A percentile compares a stretch with the other conserved stretches of the same genome.
phyloP scores from a whole-genome alignment of 441 rosid genomes.

The Geranium incanum region DNA sequence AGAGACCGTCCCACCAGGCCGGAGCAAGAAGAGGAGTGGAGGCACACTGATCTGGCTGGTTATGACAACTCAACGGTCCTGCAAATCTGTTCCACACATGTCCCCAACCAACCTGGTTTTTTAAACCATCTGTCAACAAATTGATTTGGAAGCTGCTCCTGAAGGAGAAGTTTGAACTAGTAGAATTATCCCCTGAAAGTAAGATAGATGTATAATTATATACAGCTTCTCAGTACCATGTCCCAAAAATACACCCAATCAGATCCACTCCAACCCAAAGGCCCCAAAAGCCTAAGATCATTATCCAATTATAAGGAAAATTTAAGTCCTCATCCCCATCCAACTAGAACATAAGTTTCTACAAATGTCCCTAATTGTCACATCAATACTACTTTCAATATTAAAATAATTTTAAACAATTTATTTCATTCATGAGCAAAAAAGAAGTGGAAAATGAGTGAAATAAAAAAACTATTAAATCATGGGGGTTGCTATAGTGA shows the following conservation, averaged over 20 bases:
- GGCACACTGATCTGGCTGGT: constrained; percentile 75
- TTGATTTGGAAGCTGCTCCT: constrained; percentile 80
- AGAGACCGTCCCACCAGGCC: constrained; percentile 94
- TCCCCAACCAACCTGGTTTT: constrained; percentile 85
- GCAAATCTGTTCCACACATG: constrained; percentile 92
- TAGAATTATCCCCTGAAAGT: constrained; percentile 51
- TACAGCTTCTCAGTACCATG: constrained; percentile 1
- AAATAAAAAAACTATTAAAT: no score
- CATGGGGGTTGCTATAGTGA: no score
- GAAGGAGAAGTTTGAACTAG: constrained; percentile 51
- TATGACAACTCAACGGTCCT: constrained; percentile 74
- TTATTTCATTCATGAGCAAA: no score
- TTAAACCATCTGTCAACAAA: constrained; percentile 57
- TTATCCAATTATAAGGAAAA: no score
- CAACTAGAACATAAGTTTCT: no score
- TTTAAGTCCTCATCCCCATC: no score
- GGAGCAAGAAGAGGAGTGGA: constrained; percentile 80
- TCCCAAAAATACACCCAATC: neutral
- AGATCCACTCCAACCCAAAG: no score
- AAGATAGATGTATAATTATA: neutral
- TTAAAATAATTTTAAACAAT: no score
- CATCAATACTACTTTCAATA: no score
- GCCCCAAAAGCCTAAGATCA: no score
- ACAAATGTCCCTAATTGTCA: no score
- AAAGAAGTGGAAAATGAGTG: no score